Conservation (phyloP, 495 filamentous ascomycete genomes). For the Neurospora sp. region DNA sequence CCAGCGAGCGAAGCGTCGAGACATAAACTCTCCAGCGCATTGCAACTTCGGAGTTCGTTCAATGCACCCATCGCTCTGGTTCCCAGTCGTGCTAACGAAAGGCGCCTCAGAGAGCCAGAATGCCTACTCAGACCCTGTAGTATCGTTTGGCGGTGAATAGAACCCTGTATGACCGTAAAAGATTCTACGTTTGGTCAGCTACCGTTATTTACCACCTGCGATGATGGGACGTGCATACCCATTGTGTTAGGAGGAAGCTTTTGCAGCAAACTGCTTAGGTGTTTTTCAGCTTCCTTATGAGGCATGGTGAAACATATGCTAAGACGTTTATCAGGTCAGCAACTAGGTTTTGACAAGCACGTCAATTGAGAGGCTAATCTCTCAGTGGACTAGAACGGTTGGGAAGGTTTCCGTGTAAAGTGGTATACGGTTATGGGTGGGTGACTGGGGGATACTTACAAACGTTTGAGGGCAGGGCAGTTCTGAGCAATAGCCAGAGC, state of each 20-base stretch:
- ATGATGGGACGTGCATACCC: constrained; percentile 6
- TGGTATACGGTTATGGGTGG: not conserved
- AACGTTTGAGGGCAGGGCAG: constrained; percentile 50
- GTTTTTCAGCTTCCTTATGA: constrained; percentile 35
- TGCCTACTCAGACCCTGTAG: constrained; percentile 51
- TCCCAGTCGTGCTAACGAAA: constrained; percentile 43
- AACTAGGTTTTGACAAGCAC: not conserved
- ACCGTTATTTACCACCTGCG: too few species aligned
- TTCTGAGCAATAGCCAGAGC: constrained; percentile 41
- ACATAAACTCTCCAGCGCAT: constrained; percentile 40
- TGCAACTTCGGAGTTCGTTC: constrained; percentile 35
- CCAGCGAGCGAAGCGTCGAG: constrained; percentile 13
- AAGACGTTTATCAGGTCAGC: constrained; percentile 21
- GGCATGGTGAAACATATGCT: constrained; percentile 32
- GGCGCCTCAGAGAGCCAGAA: constrained; percentile 40
- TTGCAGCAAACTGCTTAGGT: constrained; percentile 48
- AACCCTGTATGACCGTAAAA: constrained; percentile 46
- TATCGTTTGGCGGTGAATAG: constrained; percentile 41
- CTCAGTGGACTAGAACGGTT: not conserved
- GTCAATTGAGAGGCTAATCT: not conserved
- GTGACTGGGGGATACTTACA: constrained; percentile 20
- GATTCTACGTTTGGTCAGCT: constrained; percentile 15
- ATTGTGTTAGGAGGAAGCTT: constrained; percentile 48
- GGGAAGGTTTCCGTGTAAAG: not conserved
- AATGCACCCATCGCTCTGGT: constrained; percentile 38